Evolutionary conservation across 768 basidiomycete species (phyloP).

Genomic region (Naematelia encephala): DNA sequence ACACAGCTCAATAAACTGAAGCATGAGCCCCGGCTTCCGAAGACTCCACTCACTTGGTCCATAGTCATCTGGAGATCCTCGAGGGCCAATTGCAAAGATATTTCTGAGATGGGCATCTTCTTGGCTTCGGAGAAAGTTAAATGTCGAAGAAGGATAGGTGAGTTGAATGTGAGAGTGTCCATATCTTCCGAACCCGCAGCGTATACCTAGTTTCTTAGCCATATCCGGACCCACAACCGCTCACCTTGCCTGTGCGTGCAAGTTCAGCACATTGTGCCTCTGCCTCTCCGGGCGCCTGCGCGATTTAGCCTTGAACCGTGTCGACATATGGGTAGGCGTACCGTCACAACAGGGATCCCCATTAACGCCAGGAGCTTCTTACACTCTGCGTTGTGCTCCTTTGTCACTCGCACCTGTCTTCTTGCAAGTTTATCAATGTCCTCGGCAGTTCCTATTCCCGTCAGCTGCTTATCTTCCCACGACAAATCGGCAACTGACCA

Average conservation of each 20-base stretch:
- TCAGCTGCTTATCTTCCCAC: neutral
- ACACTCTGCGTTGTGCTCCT: constrained; percentile 95
- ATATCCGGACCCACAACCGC: neutral
- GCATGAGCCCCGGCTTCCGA: neutral
- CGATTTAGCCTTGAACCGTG: constrained; percentile 1
- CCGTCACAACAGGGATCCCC: constrained; percentile 94
- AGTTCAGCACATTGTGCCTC: constrained; percentile 99
- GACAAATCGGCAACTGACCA: constrained; percentile 55
- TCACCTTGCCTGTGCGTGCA: constrained; percentile 87
- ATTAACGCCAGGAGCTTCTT: constrained; percentile 79
- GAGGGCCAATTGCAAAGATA: constrained; percentile 73
- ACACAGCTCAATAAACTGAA: constrained; percentile 90
- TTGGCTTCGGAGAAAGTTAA: constrained; percentile 97
- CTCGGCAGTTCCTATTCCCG: constrained; percentile 67
- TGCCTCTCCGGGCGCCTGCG: constrained; percentile 92
- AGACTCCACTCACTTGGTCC: constrained; percentile 62
- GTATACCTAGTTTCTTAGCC: constrained; percentile 64
- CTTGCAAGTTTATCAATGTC: constrained; percentile 87
- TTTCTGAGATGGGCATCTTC: constrained; percentile 92
- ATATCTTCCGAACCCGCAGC: constrained; percentile 99
- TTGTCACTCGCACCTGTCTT: constrained; percentile 89
- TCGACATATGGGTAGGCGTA: constrained; percentile 58
- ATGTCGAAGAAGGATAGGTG: constrained; percentile 89
- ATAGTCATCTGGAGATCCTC: constrained; percentile 89
- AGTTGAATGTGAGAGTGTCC: constrained; percentile 95